Conservation (phyloP, 1,284 basidiomycete genomes). For the Agroathelia rolfsii region DNA sequence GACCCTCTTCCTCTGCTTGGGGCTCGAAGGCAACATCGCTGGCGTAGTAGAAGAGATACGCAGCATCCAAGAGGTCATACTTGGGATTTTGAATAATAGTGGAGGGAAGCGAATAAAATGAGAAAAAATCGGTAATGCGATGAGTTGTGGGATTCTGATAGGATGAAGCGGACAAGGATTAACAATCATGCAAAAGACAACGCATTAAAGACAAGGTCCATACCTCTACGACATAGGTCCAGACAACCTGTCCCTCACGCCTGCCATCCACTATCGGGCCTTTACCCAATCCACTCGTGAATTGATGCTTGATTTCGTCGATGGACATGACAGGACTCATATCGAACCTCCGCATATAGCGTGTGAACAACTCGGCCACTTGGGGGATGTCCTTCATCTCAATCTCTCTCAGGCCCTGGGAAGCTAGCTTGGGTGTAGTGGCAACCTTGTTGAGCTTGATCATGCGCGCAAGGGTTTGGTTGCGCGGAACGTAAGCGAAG, state of each 20-base stretch:
- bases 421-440: slow-evolving; percentile 33
- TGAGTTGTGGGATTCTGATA: slow-evolving; percentile 73
- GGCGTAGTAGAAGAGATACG: slow-evolving; percentile 91
- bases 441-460: slow-evolving; percentile 67
- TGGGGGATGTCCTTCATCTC: slow-evolving; percentile 66
- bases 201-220: slow-evolving; percentile 13
- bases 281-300: slow-evolving; percentile 76
- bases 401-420: slow-evolving; percentile 84
- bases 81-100: slow-evolving; percentile 67
- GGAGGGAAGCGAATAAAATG: slow-evolving; percentile 95
- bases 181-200: slow-evolving; percentile 2
- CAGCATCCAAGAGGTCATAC: slow-evolving; percentile 68
- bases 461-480: slow-evolving; percentile 81
- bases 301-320: slow-evolving; percentile 82
- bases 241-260: slow-evolving; percentile 79
- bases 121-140: slow-evolving; percentile 90
- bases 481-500: slow-evolving; percentile 82
- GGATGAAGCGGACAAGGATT: neutral
- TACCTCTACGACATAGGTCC: slow-evolving; percentile 96
- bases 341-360: slow-evolving; percentile 83
- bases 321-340: slow-evolving; percentile 72
- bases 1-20: slow-evolving; percentile 46
- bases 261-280: slow-evolving; percentile 43
- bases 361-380: slow-evolving; percentile 67
- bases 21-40: slow-evolving; percentile 55